Base-by-base conservation (phyloP, 2,329 filamentous ascomycete species). In the Pseudonectria foliicola region DNA sequence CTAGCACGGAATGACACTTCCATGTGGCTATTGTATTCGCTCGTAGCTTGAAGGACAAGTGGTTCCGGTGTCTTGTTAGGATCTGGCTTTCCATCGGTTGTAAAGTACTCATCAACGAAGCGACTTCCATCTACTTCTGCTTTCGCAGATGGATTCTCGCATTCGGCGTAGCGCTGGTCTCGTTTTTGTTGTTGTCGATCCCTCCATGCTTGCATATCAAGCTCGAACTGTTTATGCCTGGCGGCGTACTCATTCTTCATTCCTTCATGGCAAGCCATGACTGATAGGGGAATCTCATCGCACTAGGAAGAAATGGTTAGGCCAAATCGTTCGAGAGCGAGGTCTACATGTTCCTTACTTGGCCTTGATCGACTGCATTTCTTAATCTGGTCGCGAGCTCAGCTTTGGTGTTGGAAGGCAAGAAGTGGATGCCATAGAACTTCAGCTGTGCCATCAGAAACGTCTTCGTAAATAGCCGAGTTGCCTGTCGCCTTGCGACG, bases 21-120 rank as follows among this genome's bases (percentile, higher is more conserved):
- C 6, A 10, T 14, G 23, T n/a, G 3, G 28, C 13, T 0, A 7
- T 2, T 5, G 31, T 27, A 1, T n/a, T n/a, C 29, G 18, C 8
- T 21, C 18, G 18, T 21, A 8, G 5, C 40, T 13, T 37, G 6
- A 4, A 43, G 4, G 1, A 30, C 37, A 6, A 42, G 21, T 4
- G 38, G 34, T 10, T 40, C 29, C 0, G 27, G 24, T 2, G 34
- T 37, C 10, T 40, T 40, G 4, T 4, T 14, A 3, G 13, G 24
- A 4, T 40, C 37, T 1, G 40, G 40, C 13, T 37, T 14, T 4
- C 40, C 37, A n/a, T 40, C 14, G 6, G 37, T 40, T 23, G 40
- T 10, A n/a, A 43, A 43, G 24, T 43, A 43, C 16, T 37, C 10
- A 3, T 33, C 25, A 13, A 43, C 16, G 10, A 43, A 40, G 4